A percentile compares a stretch with the other conserved stretches of the same genome.
Evolutionary conservation across 176 grass and related monocot species (phyloP).

Genomic region (Oropetium thomaeum): DNA sequence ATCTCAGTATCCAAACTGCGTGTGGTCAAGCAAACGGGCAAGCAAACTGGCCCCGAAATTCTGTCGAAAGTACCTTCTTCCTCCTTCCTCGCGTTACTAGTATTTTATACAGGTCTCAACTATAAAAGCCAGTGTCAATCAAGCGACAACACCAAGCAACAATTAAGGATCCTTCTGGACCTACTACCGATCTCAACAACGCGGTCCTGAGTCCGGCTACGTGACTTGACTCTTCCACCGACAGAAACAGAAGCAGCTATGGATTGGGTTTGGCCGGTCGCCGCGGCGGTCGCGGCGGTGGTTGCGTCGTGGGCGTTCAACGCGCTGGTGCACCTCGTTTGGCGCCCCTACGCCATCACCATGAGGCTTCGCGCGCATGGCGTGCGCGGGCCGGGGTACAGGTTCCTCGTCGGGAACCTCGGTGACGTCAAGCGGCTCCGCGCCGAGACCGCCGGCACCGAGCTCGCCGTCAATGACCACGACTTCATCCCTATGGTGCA

Average conservation of each 20-base stretch:
- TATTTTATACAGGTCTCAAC: not conserved
- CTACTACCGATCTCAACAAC: too few relatives aligned
- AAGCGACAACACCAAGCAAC: not conserved
- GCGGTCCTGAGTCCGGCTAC: too few relatives aligned
- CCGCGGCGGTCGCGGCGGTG: not conserved
- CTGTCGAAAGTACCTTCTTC: not conserved
- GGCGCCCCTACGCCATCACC: constrained; percentile 34
- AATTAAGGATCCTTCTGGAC: not conserved
- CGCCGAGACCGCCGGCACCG: not conserved
- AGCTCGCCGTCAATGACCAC: constrained; percentile 34
- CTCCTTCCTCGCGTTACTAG: not conserved
- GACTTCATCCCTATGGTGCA: constrained; percentile 47
- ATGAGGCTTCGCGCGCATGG: constrained; percentile 37
- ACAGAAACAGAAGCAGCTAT: not conserved
- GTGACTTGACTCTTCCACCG: too few relatives aligned
- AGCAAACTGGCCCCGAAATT: not conserved
- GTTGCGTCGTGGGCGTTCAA: constrained; percentile 24
- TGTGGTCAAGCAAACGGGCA: too few relatives aligned
- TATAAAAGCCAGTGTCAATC: not conserved
- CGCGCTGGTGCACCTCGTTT: constrained; percentile 26
- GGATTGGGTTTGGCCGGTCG: not conserved
- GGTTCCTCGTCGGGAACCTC: constrained; percentile 37
- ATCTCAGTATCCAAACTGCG: too few relatives aligned
- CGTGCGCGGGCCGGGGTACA: constrained; percentile 34
- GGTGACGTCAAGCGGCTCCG: constrained; percentile 40